Base-by-base conservation (phyloP, 2,329 filamentous ascomycete species). In the Exophiala spinifera region DNA sequence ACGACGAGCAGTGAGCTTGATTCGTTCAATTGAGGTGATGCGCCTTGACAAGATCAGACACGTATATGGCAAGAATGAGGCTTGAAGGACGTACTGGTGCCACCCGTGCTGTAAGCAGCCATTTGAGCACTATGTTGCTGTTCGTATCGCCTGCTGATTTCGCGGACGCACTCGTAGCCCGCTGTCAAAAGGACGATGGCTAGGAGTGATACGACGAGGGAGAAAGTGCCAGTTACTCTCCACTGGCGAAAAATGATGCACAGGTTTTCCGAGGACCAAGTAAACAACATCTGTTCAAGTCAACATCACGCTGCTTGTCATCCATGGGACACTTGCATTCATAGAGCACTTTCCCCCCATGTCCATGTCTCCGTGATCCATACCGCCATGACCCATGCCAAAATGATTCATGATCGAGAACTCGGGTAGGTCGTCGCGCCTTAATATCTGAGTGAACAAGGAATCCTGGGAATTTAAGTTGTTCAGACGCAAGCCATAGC, bases 171-270 rank as follows among this genome's bases (percentile, higher is more conserved):
- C 75, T 99, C 94, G 77, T 97, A 99, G 62, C 90, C 91, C n/a
- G 91, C 89, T 31, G 87, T 88, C 61, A 99, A 78, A 57, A 88
- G 79, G 56, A 95, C 82, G 64, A 99, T 86, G 63, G 84, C 88
- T 63, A 94, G 65, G 57, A 99, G 85, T 23, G 92, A 96, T 66
- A 91, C 71, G 70, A 96, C 66, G 54, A 99, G 86, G 31, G 87
- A 87, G 49, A 82, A 67, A 2, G 85, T 85, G 57, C 86, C 85
- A 59, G 81, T 85, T 71, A 99, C 76, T 74, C 89, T 91, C 94
- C 94, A 99, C 73, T 86, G 84, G 65, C 80, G 81, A 79, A 97
- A 99, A 72, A 99, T 83, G 72, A 99, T 95, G 80, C 94, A 99
- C 61, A 99, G 89, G 74, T 97, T 88, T 53, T 80, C 83, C 2